Evolutionary conservation across 73 alveolate species (phyloP), one percentile per base, ranked within the genome.

Genomic region (Tetrahymena elliotti): DNA sequence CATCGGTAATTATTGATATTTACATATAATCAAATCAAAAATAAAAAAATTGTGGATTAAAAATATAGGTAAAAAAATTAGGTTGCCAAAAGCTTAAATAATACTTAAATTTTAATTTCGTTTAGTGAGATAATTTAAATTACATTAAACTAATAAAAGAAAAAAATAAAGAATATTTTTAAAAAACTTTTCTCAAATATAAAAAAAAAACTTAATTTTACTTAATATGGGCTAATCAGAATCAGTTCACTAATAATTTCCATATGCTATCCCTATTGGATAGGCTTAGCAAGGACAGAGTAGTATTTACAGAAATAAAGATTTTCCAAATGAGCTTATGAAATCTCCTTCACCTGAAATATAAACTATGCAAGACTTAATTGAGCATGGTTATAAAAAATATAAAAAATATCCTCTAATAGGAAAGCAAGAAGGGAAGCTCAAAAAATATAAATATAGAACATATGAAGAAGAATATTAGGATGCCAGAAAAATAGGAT

Each of bases 211-310:
- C 16, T 2, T 12, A 41, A 2, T 41, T 41, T 7, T 22, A 41
- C 16, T 41, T 41, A 3, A 41, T 6, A 54, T 54, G 84, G 84
- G 84, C 20, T 22, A 54, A 54, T 22, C 84, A 54, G 36, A 31
- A 12, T 54, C 84, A 16, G 24, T 41, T 10, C 10, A 7, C 54
- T 54, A 54, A n/a, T 11, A 83, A 20, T 38, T 35, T 54, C 37
- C 93, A 97, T 97, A 97, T 41, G 93, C 98, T 27, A 97, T 95
- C 4, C 97, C 96, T 36, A 93, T 97, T 10, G 96, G 98, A 84
- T 97, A 96, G 39, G 95, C 97, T 95, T 95, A 96, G 54, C 94
- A 84, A 33, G 99, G 99, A 38, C 98, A 97, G 93, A 96, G 98
- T 33, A 96, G 95, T 39, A 94, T 93, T 84, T 94, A 96, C 94